phyloP scores from a whole-genome alignment of 73 alveolate species.

The Paramecium primaurelia region DNA sequence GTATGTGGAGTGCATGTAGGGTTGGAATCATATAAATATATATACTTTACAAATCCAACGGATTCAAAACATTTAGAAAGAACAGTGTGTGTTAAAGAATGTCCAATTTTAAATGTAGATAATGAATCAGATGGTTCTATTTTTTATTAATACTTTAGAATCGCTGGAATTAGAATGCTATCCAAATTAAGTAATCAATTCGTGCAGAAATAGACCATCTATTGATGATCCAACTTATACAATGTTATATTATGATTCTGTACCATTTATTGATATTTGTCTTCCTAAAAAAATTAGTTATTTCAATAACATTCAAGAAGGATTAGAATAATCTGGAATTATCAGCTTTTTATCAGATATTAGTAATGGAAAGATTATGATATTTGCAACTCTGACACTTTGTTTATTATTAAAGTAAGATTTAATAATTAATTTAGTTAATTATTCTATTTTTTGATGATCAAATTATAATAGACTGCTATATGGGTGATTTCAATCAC shows the following conservation, averaged over 20 bases:
- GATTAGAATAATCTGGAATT: background rate
- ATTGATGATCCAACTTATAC: background rate
- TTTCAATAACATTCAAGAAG: background rate
- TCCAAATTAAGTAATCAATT: background rate
- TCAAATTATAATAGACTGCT: background rate
- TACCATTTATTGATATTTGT: background rate
- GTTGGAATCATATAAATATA: background rate
- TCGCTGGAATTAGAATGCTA: background rate
- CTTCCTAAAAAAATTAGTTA: background rate
- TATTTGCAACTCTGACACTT: background rate
- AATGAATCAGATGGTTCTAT: background rate
- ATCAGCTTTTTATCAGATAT: background rate
- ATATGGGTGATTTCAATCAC: background rate
- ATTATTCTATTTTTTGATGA: background rate
- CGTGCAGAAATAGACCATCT: slow-evolving; percentile 23
- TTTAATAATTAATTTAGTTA: background rate
- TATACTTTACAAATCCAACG: background rate
- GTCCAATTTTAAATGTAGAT: background rate
- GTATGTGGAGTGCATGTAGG: slow-evolving; percentile 18
- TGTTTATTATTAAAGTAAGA: background rate
- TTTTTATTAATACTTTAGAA: background rate
- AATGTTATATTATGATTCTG: background rate
- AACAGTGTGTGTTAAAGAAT: background rate
- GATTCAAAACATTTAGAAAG: background rate
- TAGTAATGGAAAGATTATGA: background rate